Conservation (phyloP, 2,329 filamentous ascomycete species). For the Penicillium palitans region DNA sequence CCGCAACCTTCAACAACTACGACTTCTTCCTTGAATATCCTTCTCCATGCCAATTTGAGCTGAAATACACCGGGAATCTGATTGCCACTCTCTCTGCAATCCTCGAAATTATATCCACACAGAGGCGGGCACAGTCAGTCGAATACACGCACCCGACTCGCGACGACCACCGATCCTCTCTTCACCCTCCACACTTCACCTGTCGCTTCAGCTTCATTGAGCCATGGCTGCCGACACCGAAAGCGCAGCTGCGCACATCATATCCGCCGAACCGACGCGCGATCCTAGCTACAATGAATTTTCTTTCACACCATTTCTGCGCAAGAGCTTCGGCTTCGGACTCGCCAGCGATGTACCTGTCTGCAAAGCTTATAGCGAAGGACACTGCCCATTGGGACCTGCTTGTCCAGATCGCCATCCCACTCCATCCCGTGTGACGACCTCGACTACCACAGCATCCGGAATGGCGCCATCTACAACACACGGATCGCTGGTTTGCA, state of each 20-base stretch:
- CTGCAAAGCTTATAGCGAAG: conserved; percentile 82
- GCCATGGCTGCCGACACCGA: conserved; percentile 39
- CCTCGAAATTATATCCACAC: background rate
- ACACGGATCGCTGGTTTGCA: conserved; percentile 75
- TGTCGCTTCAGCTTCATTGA: background rate
- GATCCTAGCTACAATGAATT: conserved; percentile 63
- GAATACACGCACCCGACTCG: background rate
- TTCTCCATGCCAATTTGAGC: background rate
- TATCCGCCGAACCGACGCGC: conserved; percentile 39
- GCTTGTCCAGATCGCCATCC: conserved; percentile 82
- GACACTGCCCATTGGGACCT: conserved; percentile 82
- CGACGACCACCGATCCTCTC: background rate
- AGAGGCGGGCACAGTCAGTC: background rate
- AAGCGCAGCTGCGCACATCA: conserved; percentile 34
- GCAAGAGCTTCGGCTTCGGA: conserved; percentile 78
- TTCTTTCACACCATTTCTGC: conserved; percentile 82
- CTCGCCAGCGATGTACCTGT: conserved; percentile 75
- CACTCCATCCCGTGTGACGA: conserved; percentile 47
- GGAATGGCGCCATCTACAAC: conserved; percentile 43
- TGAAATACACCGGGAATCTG: background rate
- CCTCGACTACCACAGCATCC: conserved; percentile 45
- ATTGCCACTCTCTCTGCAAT: no score
- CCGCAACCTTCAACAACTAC: conserved; percentile 3
- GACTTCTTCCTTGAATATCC: background rate
- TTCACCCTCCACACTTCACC: background rate